A percentile compares a stretch with the other conserved stretches of the same genome.
These are phyloP conservation scores for Nymphaea thermarum DNA, from an alignment of 164 flowering plant genomes.

Conservation along the genomic window DNA sequence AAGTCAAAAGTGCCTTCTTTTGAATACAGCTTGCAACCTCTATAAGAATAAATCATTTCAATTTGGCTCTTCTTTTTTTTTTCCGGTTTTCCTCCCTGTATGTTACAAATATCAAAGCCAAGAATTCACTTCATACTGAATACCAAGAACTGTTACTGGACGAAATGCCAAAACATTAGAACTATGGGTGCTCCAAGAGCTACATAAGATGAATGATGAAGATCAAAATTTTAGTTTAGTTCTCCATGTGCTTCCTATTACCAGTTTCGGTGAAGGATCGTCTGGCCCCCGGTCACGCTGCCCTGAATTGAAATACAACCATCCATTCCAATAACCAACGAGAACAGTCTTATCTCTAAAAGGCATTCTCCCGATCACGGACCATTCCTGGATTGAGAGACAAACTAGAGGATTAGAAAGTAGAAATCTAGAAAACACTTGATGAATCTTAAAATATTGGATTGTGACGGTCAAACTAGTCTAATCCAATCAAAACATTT, in stretches of 20 bases:
- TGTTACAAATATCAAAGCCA: background rate
- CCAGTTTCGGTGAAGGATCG: constrained; percentile 75
- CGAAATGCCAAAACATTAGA: background rate
- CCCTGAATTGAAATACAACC: constrained; percentile 88
- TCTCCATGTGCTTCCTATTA: constrained; percentile 69
- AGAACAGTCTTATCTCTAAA: constrained; percentile 78
- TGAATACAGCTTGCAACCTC: too few species aligned
- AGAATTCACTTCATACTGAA: too few species aligned
- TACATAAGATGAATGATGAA: background rate
- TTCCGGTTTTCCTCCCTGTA: too few species aligned
- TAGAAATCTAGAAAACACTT: too few species aligned
- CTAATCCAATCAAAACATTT: too few species aligned
- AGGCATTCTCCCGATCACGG: constrained; percentile 82
- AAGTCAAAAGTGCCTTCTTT: too few species aligned
- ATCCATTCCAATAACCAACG: constrained; percentile 78
- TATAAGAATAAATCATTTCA: too few species aligned
- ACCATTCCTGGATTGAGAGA: constrained; percentile 59
- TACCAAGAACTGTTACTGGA: background rate
- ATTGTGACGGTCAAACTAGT: too few species aligned
- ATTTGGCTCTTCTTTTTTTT: too few species aligned
- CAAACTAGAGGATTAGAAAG: background rate
- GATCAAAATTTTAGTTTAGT: constrained; percentile 44
- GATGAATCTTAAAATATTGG: too few species aligned
- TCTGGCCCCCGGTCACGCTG: constrained; percentile 88
- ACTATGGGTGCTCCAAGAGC: background rate